Conservation (phyloP, 2,329 filamentous ascomycete genomes). For the Hansfordia pulvinata region DNA sequence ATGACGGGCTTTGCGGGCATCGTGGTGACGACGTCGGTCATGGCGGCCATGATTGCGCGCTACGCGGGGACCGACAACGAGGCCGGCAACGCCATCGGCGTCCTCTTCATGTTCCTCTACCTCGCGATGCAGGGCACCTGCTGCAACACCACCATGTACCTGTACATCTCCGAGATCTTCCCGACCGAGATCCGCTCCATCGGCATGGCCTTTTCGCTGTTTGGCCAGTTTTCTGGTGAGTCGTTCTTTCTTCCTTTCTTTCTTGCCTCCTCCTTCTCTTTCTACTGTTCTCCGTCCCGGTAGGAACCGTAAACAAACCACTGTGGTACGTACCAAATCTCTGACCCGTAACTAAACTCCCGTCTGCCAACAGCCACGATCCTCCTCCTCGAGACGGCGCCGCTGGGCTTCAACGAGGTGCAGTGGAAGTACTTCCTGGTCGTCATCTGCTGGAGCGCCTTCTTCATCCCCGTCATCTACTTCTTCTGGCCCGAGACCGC, state of each 20-base stretch:
- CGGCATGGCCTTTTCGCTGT: conserved; percentile 35
- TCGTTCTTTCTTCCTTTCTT: too few relatives aligned
- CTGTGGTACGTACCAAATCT: too few relatives aligned
- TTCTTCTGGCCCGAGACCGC: conserved; percentile 35
- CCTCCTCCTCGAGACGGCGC: conserved; percentile 24
- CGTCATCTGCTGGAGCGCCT: conserved; percentile 30
- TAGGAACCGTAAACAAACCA: too few relatives aligned
- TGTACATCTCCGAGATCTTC: conserved; percentile 23
- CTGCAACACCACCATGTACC: conserved; percentile 25
- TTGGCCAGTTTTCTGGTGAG: conserved; percentile 29
- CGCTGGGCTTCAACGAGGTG: conserved; percentile 21
- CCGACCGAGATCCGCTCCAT: conserved; percentile 34
- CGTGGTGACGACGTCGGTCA: conserved; percentile 18
- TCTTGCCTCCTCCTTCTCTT: too few relatives aligned
- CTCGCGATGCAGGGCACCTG: conserved; percentile 31
- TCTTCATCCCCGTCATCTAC: conserved; percentile 25
- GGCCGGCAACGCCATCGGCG: conserved; percentile 23
- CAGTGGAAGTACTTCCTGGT: conserved; percentile 42
- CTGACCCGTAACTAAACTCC: too few relatives aligned
- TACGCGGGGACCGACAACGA: conserved; percentile 21
- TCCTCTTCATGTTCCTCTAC: conserved; percentile 31
- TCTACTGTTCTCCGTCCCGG: too few relatives aligned
- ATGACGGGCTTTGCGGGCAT: conserved; percentile 25
- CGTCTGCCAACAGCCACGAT: too few relatives aligned
- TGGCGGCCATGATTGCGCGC: conserved; percentile 21